These are phyloP conservation scores for Pseudogymnoascus sp. DNA, from an alignment of 2,329 filamentous ascomycete genomes.

Conservation along the genomic window DNA sequence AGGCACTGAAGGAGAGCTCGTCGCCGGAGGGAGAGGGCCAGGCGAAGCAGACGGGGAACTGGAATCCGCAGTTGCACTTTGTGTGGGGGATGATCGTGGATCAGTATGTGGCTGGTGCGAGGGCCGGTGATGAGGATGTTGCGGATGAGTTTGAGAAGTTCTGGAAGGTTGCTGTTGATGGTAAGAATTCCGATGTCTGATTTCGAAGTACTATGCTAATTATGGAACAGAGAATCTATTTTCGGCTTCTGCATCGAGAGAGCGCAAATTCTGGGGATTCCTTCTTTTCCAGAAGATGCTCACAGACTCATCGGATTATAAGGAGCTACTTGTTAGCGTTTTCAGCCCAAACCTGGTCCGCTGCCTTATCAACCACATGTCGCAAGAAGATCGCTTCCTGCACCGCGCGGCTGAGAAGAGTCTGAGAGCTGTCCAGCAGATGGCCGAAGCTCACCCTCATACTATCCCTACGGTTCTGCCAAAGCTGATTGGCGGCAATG, in stretches of 20 bases:
- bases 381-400: conserved; percentile 69
- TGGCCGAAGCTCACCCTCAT: conserved; percentile 53
- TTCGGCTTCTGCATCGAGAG: conserved; percentile 70
- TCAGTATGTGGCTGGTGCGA: conserved; percentile 37
- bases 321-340: conserved; percentile 47
- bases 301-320: conserved; percentile 41
- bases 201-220: conserved; percentile 13
- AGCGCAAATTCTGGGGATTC: conserved; percentile 88
- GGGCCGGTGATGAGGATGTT: conserved; percentile 24
- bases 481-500: conserved; percentile 62
- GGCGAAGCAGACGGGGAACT: conserved; percentile 53
- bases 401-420: conserved; percentile 72
- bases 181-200: conserved; percentile 40
- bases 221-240: conserved; percentile 65
- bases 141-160: conserved; percentile 59
- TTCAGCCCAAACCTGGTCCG: conserved; percentile 80
- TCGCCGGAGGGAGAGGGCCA: conserved; percentile 40
- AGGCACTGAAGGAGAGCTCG: conserved; percentile 71
- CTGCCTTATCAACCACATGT: conserved; percentile 75
- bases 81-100: conserved; percentile 77
- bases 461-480: conserved; percentile 55
- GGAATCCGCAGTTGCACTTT: conserved; percentile 76
- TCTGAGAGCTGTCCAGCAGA: conserved; percentile 61
- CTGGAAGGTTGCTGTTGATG: conserved; percentile 81
- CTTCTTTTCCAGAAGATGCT: conserved; percentile 76